These are phyloP conservation scores for Calonectria multiphialidica DNA, from an alignment of 2,329 filamentous ascomycete genomes.

Conservation along the genomic window DNA sequence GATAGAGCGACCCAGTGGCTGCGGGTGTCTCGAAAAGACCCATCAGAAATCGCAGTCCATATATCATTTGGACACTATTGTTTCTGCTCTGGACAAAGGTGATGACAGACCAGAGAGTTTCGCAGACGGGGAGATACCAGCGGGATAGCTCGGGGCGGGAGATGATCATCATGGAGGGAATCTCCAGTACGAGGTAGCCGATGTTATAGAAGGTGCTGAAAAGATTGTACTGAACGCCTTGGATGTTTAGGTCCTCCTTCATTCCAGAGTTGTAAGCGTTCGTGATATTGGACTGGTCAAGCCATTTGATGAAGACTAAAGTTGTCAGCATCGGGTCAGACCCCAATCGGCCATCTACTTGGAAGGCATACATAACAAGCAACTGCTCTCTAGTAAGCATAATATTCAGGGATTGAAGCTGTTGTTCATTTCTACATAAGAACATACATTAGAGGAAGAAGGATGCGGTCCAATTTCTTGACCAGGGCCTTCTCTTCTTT, in stretches of 20 bases:
- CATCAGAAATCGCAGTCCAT: conserved; percentile 32
- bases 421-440: rapidly evolving
- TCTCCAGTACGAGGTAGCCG: conserved; percentile 42
- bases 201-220: conserved; percentile 45
- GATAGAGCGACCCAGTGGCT: conserved; percentile 41
- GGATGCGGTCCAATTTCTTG: conserved; percentile 44
- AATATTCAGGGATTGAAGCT: neutral
- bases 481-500: conserved; percentile 43
- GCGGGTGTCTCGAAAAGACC: conserved; percentile 36
- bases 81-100: conserved; percentile 20
- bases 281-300: conserved; percentile 47
- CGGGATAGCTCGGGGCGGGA: conserved; percentile 33
- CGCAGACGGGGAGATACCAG: conserved; percentile 24
- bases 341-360: too few relatives aligned
- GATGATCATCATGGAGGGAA: conserved; percentile 42
- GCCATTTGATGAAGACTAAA: conserved; percentile 47
- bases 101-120: conserved; percentile 31
- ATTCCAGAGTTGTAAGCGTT: conserved; percentile 55
- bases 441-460: conserved; percentile 46
- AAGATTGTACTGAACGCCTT: conserved; percentile 47
- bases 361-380: conserved; percentile 25
- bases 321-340: neutral
- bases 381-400: conserved; percentile 11
- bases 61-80: conserved; percentile 26
- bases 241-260: conserved; percentile 50